Conservation (phyloP, 148 eudicot genomes). For the Camellia japonica region DNA sequence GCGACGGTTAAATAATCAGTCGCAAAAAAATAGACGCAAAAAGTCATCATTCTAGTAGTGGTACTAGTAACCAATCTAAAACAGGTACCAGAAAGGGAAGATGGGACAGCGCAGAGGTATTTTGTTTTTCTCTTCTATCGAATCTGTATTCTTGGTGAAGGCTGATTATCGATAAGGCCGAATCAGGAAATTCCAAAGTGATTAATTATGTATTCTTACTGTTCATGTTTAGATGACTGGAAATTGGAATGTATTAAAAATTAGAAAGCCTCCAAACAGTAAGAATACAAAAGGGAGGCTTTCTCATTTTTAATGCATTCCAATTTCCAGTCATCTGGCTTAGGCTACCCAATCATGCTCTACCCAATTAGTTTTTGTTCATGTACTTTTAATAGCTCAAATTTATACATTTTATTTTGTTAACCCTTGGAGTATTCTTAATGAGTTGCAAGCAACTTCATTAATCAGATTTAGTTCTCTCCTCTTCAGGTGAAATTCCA, state of each 20-base stretch:
- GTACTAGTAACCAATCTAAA: conserved; percentile 43
- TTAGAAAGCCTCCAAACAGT: too few relatives aligned
- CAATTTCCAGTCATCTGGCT: background rate
- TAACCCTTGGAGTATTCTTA: background rate
- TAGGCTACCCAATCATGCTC: background rate
- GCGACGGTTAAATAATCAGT: too few relatives aligned
- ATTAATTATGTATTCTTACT: too few relatives aligned
- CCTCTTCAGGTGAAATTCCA: too few relatives aligned
- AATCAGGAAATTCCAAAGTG: background rate
- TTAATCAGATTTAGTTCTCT: conserved; percentile 2
- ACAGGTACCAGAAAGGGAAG: conserved; percentile 47
- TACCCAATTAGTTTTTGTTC: background rate
- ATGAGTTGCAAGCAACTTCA: background rate
- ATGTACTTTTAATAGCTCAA: background rate
- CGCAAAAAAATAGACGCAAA: too few relatives aligned
- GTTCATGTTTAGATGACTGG: too few relatives aligned
- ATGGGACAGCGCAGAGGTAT: conserved; percentile 60
- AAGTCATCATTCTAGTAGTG: too few relatives aligned
- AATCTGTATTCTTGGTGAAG: background rate
- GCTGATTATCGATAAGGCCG: background rate
- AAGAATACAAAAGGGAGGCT: too few relatives aligned
- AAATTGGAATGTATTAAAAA: background rate
- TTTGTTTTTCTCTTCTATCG: background rate
- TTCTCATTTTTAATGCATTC: background rate
- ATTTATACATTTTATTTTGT: background rate